Base-by-base conservation (phyloP, 306 rosid genomes). In the Betula pendula region DNA sequence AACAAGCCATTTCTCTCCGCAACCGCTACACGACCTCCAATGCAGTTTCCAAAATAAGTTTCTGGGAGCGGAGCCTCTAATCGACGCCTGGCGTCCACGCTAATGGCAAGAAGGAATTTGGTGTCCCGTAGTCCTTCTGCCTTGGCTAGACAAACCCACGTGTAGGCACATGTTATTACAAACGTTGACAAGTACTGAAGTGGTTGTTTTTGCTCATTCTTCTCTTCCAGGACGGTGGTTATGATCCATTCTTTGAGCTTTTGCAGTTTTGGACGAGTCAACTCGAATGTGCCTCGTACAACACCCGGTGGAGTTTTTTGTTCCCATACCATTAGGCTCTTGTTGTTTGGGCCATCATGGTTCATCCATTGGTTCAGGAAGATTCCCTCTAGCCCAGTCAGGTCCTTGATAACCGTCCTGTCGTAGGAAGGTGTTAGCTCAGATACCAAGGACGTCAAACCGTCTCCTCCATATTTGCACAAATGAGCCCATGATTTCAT, bases 21-120 rank as follows among this genome's bases (percentile, higher is more conserved):
- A 7, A n/a, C 29, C 3, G 22, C 52, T 0, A n/a, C 0, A 2
- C 38, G 44, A 3, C 56, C 11, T 6, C 67, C 35, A 0, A 79
- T 33, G 27, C 96, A 88, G 43, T 88, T 88, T 0, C 92, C 92
- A 51, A 88, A 84, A 70, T 88, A 90, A 2, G 74, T 83, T 7
- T 19, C 43, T 2, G 59, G 68, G 17, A 80, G 22, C 0, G 82
- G 82, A 25, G 79, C 82, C 0, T 77, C 72, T 73, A 85, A 68
- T 5, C 88, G 81, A 14, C 14, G 9, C 66, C 91, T 76, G 72
- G 71, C 76, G 35, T 88, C 89, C 15, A 82, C 43, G 19, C 16
- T 24, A 17, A 74, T 29, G 0, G 5, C 66, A 19, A 80, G 3
- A 43, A 14, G 73, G 42, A 75, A 0, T 3, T 3, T 84, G 22